Evolutionary conservation across 495 filamentous ascomycete species (phyloP).

Genomic region (Tuber borchii): DNA sequence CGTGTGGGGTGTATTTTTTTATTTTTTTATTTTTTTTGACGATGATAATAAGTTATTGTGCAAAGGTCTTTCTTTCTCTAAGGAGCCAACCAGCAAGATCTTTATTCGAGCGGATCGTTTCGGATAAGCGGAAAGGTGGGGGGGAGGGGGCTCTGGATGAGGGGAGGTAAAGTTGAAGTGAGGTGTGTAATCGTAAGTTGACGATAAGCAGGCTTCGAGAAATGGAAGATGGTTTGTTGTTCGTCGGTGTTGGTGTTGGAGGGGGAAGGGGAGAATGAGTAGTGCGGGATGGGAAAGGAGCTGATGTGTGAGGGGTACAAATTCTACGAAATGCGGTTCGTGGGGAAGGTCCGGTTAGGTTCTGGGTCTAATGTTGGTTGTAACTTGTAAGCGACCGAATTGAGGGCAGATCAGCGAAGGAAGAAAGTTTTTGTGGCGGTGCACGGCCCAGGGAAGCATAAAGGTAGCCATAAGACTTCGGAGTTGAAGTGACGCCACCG

Average conservation of each 20-base stretch:
- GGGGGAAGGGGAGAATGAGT: neutral
- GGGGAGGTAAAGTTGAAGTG: neutral
- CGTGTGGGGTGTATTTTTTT: constrained; percentile 25
- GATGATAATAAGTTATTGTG: constrained; percentile 3
- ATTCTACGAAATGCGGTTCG: constrained; percentile 2
- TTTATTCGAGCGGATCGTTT: constrained; percentile 25
- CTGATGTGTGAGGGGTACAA: constrained; percentile 3
- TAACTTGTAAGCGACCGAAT: neutral
- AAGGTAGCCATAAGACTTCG: neutral
- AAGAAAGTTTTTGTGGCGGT: neutral
- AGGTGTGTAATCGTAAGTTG: neutral
- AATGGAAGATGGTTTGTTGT: neutral
- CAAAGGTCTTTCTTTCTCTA: constrained; percentile 8
- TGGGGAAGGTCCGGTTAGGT: neutral
- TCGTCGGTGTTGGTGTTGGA: neutral
- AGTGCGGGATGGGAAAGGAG: neutral
- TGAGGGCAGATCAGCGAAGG: neutral
- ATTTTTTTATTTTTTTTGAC: neutral
- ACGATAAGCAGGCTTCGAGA: constrained; percentile 3
- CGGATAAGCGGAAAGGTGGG: constrained; percentile 10
- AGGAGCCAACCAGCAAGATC: constrained; percentile 32
- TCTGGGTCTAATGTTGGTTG: neutral
- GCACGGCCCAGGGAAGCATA: neutral
- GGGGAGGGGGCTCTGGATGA: constrained; percentile 11
- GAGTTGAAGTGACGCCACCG: neutral